Conservation (phyloP, 192 early-diverging fungal genomes). For the Podila epicladia region DNA sequence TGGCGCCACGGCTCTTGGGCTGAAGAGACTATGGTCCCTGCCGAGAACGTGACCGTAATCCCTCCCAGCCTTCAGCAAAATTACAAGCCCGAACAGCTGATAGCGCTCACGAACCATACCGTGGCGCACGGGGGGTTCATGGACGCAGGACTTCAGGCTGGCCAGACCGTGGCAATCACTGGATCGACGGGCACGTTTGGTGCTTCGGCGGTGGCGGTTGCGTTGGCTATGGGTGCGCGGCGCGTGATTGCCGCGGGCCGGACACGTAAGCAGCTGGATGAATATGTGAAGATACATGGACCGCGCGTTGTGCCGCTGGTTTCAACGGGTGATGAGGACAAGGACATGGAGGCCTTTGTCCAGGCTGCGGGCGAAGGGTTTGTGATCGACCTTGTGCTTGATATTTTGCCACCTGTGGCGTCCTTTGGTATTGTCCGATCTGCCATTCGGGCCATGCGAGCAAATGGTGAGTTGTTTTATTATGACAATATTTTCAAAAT, state of each 20-base stretch:
- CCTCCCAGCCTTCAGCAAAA: constrained; percentile 17
- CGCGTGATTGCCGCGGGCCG: constrained; percentile 32
- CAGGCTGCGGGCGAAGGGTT: constrained; percentile 33
- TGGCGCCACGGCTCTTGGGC: constrained; percentile 43
- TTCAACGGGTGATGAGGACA: constrained; percentile 15
- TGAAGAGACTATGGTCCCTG: constrained; percentile 32
- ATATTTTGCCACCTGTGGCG: constrained; percentile 30
- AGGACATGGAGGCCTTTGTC: constrained; percentile 21
- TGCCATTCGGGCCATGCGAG: constrained; percentile 24
- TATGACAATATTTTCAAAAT: background rate
- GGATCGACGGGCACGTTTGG: constrained; percentile 50
- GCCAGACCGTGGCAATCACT: constrained; percentile 39
- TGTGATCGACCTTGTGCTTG: constrained; percentile 33
- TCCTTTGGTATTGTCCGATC: constrained; percentile 14
- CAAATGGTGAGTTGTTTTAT: constrained; percentile 1
- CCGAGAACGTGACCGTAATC: constrained; percentile 41
- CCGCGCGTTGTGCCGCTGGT: constrained; percentile 32
- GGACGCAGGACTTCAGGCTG: constrained; percentile 22
- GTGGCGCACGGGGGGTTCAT: constrained; percentile 39
- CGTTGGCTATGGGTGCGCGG: constrained; percentile 46
- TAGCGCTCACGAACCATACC: constrained; percentile 19
- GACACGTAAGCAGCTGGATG: constrained; percentile 11
- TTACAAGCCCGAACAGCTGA: constrained; percentile 7
- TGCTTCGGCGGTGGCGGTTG: constrained; percentile 18
- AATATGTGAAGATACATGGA: constrained; percentile 19